Percentiles rank a stretch among this genome's conserved stretches.
phyloP scores from a whole-genome alignment of 2,329 filamentous ascomycete species.

The Fusarium zealandicum region DNA sequence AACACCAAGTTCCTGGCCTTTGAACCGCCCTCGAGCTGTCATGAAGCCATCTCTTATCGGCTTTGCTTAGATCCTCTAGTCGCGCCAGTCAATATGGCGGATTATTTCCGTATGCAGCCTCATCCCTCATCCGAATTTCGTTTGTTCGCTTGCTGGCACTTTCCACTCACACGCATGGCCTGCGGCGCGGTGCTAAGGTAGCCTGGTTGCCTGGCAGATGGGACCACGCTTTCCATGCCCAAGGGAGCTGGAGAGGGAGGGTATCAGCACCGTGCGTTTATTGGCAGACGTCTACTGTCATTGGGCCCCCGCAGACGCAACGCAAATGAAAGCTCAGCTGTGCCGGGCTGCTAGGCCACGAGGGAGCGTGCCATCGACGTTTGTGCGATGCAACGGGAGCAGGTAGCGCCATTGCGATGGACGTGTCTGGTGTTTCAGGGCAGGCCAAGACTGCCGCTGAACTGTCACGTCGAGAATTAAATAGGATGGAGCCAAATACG shows the following conservation, averaged over 20 bases:
- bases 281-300: slow-evolving; percentile 2
- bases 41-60: slow-evolving; percentile 18
- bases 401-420: slow-evolving; percentile 25
- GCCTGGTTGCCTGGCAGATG: background rate
- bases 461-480: slow-evolving; percentile 3
- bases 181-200: background rate
- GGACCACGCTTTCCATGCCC: background rate
- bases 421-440: slow-evolving; percentile 36
- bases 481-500: too few species aligned
- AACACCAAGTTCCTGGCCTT: slow-evolving; percentile 14
- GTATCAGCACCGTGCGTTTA: slow-evolving; percentile 16
- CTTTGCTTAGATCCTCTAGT: slow-evolving; percentile 13
- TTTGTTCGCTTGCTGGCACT: background rate
- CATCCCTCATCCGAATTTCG: slow-evolving; percentile 6
- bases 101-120: slow-evolving; percentile 18
- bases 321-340: slow-evolving; percentile 5
- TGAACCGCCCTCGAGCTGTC: slow-evolving; percentile 27
- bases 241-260: background rate
- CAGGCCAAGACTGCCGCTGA: slow-evolving; percentile 4
- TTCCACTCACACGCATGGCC: background rate
- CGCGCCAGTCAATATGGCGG: slow-evolving; percentile 9
- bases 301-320: slow-evolving; percentile 4
- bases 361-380: slow-evolving; percentile 19
- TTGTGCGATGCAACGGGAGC: slow-evolving; percentile 15
- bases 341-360: slow-evolving; percentile 4